Conservation (phyloP, 495 filamentous ascomycete species). For the Daldinia childiae region DNA sequence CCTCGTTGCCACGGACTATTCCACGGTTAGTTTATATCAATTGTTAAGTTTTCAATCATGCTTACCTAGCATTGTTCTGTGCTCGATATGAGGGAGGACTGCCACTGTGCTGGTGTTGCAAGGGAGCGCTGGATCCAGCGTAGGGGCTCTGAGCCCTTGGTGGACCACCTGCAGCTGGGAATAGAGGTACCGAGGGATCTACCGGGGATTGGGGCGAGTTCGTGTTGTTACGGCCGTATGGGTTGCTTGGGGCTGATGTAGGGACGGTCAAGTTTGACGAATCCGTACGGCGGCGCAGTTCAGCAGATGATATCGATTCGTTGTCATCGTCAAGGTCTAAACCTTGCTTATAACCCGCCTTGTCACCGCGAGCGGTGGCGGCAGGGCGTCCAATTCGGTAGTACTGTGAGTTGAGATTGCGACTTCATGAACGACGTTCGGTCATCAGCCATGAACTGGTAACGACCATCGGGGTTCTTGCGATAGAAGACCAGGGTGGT, state of each 20-base stretch:
- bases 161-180: conserved; percentile 32
- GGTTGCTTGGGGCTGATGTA: conserved; percentile 17
- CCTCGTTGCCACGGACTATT: conserved; percentile 64
- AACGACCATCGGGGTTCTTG: conserved; percentile 95
- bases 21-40: conserved; percentile 34
- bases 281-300: conserved; percentile 50
- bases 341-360: conserved; percentile 69
- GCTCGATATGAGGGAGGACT: conserved; percentile 52
- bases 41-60: background rate
- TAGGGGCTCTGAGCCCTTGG: conserved; percentile 47
- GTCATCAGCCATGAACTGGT: conserved; percentile 97
- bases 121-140: conserved; percentile 15
- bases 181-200: conserved; percentile 45
- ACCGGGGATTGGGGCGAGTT: conserved; percentile 41
- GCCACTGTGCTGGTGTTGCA: conserved; percentile 48
- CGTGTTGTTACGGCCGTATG: conserved; percentile 23
- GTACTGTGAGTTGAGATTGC: conserved; percentile 78
- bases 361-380: conserved; percentile 90
- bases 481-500: conserved; percentile 84
- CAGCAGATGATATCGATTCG: conserved; percentile 64
- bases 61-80: conserved; percentile 62
- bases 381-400: conserved; percentile 90
- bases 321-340: conserved; percentile 82
- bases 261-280: conserved; percentile 51
- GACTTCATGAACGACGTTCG: conserved; percentile 99